Base-by-base conservation (phyloP, 225 moss, liverwort and hornwort species). In the Ulota crispa region DNA sequence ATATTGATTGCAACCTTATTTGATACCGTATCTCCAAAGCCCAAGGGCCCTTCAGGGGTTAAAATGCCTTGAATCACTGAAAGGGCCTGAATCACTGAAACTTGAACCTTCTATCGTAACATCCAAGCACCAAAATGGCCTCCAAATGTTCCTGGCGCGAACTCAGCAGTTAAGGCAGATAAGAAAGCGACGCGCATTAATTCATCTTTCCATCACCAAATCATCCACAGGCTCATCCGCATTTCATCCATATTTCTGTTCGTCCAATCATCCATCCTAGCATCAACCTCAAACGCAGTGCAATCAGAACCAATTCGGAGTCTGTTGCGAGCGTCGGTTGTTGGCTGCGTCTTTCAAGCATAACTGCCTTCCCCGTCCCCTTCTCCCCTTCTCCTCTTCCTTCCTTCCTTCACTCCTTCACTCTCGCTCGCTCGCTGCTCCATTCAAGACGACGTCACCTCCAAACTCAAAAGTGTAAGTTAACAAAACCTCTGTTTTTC, bases 321-420 rank as follows among this genome's bases (percentile, higher is more conserved):
- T 81, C 76, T 73, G 87, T 87, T 84, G 81, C 68, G 54, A 62
- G 68, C 10, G 76, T 82, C 59, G 82, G 82, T 83, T 80, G 83
- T 77, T 78, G 82, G 61, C 82, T 41, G 3, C 9, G 55, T 62
- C 76, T 72, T 53, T 52, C 54, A 34, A 87, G 37, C 64, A 77
- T 87, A 84, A 83, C 87, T 73, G 73, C 68, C 83, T 68, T 66
- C 83, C 59, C 52, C 55, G 30, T 60, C 67, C 50, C 14, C 50
- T n/a, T 26, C 45, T 60, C 67, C 50, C 14, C 50, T n/a, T 26
- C 45, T 45, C 37, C 37, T 8, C 37, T 56, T 0, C 32, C 31
- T 32, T 16, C 34, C 16, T 26, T 18, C 32, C n/a, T n/a, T n/a
- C n/a, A n/a, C n/a, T n/a, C 19, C 24, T 42, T 28, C 41, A 2